phyloP scores from a whole-genome alignment of 257 asterid species.

The Petunia secreta region DNA sequence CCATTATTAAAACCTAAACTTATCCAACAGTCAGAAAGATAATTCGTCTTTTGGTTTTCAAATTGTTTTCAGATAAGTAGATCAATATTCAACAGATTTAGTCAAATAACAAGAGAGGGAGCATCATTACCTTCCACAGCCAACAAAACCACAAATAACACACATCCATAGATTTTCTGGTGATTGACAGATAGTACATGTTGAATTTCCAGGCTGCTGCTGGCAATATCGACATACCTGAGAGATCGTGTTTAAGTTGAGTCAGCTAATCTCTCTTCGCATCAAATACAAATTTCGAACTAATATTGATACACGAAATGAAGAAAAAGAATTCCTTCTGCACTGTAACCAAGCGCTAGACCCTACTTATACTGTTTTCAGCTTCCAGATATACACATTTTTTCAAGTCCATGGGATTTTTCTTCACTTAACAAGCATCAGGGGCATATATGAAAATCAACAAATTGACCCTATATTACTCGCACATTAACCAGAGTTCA shows the following conservation, averaged over 20 bases:
- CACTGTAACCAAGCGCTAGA: constrained; percentile 1
- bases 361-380: background rate
- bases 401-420: constrained; percentile 6
- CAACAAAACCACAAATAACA: constrained; percentile 89
- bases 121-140: constrained; percentile 79
- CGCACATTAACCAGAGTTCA: background rate
- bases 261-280: constrained; percentile 27
- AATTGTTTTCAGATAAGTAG: background rate
- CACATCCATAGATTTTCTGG: constrained; percentile 99
- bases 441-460: background rate
- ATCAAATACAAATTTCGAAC: constrained; percentile 27
- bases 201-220: constrained; percentile 96
- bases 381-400: background rate
- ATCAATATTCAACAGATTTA: constrained; percentile 17
- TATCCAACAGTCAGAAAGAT: constrained; percentile 25
- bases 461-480: background rate
- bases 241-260: constrained; percentile 36
- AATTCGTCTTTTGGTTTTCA: constrained; percentile 29
- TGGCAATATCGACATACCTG: constrained; percentile 99
- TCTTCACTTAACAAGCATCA: background rate
- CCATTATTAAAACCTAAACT: background rate
- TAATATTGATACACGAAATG: constrained; percentile 16
- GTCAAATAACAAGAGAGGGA: constrained; percentile 28
- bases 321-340: background rate
- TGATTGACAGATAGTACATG: constrained; percentile 78